Base-by-base conservation (phyloP, 2,329 filamentous ascomycete species). In the Calonectria pteridis region DNA sequence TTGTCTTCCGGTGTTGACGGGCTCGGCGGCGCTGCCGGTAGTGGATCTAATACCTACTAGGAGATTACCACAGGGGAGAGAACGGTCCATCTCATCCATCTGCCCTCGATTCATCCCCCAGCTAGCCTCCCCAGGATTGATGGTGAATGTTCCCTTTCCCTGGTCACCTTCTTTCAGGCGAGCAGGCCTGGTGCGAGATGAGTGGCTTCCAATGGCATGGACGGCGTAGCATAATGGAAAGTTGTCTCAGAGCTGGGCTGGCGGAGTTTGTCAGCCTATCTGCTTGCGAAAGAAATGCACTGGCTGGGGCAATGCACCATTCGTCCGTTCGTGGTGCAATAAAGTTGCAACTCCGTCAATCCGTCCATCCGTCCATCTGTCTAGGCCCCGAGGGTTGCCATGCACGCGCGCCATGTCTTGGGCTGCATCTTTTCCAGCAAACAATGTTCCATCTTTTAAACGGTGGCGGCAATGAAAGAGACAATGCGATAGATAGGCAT, bases 221-320 rank as follows among this genome's bases (percentile, higher is more conserved):
- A 40, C 43, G 28, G 62, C 23, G 50, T 28, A 28, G 18, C 7
- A 53, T 20, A 43, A 13, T 18, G 49, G n/a, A 50, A 26, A 37
- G 28, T 11, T 75, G 73, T 78, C 76, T 78, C 64, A 67, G 28
- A 63, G 26, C 37, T 49, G 37, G 65, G 69, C 63, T 49, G 62
- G 66, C 40, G 31, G 70, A 70, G 26, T 37, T 72, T 37, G 49
- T 71, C 58, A 63, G 71, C 59, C 23, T 62, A 76, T 72, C 58
- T 79, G 35, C 43, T 67, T 20, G 6, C 23, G 16, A 33, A 11
- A 31, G 5, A 55, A 33, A 33, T 10, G 16, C 23, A 18, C 55
- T 23, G 14, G 23, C 10, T 62, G 31, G n/a, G 13, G 16, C 23
- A 16, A 26, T 40, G 33, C 33, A 40, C 33, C 33, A 16, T 6